phyloP scores from a whole-genome alignment of 805 yeast species.

The Wickerhamomyces hampshirensis region DNA sequence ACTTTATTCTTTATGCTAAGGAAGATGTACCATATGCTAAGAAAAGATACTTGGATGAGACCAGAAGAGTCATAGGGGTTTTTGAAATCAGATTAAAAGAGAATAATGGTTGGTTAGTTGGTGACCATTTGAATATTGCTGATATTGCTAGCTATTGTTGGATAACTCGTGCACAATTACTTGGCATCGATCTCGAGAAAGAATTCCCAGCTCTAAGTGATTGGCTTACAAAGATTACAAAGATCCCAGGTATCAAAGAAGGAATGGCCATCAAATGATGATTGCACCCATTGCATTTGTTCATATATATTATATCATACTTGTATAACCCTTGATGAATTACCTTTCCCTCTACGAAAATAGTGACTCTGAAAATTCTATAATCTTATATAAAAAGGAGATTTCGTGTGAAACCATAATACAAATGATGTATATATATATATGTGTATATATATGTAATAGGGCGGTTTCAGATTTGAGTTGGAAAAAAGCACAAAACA shows the following conservation, averaged over 20 bases:
- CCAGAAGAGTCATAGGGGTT: constrained; percentile 50
- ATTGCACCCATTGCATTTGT: too few species aligned
- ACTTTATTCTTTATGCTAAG: constrained; percentile 39
- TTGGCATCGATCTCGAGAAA: constrained; percentile 27
- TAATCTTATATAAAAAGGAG: too few species aligned
- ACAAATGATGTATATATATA: too few species aligned
- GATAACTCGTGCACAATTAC: constrained; percentile 25
- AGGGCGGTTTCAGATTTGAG: too few species aligned
- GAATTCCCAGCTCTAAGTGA: constrained; percentile 36
- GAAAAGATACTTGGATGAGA: constrained; percentile 46
- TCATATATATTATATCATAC: too few species aligned
- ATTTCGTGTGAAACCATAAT: too few species aligned
- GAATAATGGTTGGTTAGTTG: constrained; percentile 54
- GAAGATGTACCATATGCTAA: constrained; percentile 53
- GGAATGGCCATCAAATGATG: constrained; percentile 2
- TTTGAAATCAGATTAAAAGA: constrained; percentile 44
- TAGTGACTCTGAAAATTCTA: too few species aligned
- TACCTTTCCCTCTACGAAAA: too few species aligned
- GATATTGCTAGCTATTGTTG: constrained; percentile 50
- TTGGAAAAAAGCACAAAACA: too few species aligned
- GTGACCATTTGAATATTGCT: constrained; percentile 54
- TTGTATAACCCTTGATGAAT: too few species aligned
- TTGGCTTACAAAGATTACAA: constrained; percentile 35
- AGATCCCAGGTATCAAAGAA: constrained; percentile 29
- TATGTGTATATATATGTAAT: too few species aligned